Evolutionary conservation across 164 flowering plant genomes (phyloP), one percentile per base, ranked within the genome.

Genomic region (Akebia trifoliata): DNA sequence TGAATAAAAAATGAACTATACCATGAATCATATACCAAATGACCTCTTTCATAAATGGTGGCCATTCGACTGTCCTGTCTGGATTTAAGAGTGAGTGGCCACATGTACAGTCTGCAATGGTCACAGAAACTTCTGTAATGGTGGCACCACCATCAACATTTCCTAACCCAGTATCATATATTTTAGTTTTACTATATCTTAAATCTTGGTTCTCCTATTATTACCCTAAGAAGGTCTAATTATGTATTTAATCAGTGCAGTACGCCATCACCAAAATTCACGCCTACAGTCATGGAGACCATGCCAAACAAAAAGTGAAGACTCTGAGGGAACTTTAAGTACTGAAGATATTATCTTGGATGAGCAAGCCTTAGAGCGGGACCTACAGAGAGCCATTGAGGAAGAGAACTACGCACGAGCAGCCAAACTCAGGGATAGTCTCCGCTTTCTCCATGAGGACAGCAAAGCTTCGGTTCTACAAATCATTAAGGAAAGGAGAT

Each of bases 381-480:
- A 90, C n/a, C 64, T 93, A 4, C 78, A 78, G 67, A 57, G 32
- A 17, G 97, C 99, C 11, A 79, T 93, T 50, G 72, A 82, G 45
- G 79, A 81, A 65, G 99, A 93, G 66, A 80, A 92, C 66, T 89
- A 92, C 59, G 72, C 77, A 0, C 56, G 65, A 66, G 98, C 98
- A 25, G 98, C 98, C 49, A 76, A 80, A 70, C 78, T 92, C 59
- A 73, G 97, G 75, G 98, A 92, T 52, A 78, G 59, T 57, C 91
- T 93, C 10, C 73, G 68, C 39, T 26, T 60, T 44, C 90, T 90
- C 29, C 84, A 80, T 2, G 85, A 85, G 49, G 92, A 90, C 66
- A 77, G 85, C 73, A 86, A 83, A 57, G 72, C 88, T 24, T 70
- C 76, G 78, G 15, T 93, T 93, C 65, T 93, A 93, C 59, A 74